Percentiles rank a stretch among this genome's conserved stretches.
Conservation (phyloP, 768 basidiomycete genomes). For the Hypholoma sublateritium region DNA sequence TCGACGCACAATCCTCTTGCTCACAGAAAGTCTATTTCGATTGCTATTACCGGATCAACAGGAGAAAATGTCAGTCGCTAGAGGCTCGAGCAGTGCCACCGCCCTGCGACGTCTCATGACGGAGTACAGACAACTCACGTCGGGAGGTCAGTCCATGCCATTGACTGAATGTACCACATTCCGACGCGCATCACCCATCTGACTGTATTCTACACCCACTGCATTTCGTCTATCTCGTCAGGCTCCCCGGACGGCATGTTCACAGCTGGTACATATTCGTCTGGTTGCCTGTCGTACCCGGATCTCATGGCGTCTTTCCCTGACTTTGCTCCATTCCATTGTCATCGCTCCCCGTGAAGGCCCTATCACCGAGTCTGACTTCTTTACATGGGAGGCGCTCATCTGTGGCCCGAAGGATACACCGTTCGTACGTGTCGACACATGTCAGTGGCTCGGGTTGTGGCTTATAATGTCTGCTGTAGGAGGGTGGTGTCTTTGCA, state of each 20-base stretch:
- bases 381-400: slow-evolving; percentile 95
- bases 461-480: slow-evolving; percentile 6
- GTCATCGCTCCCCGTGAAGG: slow-evolving; percentile 34
- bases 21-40: too few relatives aligned
- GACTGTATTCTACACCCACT: too few relatives aligned
- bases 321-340: background rate
- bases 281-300: background rate
- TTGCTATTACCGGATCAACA: too few relatives aligned
- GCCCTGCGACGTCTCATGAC: slow-evolving; percentile 89
- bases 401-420: slow-evolving; percentile 94
- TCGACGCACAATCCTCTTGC: too few relatives aligned
- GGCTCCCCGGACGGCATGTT: slow-evolving; percentile 95
- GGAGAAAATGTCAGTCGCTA: slow-evolving; percentile 21
- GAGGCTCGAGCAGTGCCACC: slow-evolving; percentile 58
- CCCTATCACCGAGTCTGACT: slow-evolving; percentile 87
- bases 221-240: background rate
- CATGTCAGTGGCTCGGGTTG: background rate
- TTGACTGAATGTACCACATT: background rate
- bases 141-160: slow-evolving; percentile 53
- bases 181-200: background rate
- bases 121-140: slow-evolving; percentile 84
- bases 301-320: background rate
- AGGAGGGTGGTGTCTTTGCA: slow-evolving; percentile 95
- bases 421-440: slow-evolving; percentile 68
- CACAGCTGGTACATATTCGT: slow-evolving; percentile 64